Evolutionary conservation across 176 grass and related monocot species (phyloP).

Genomic region (Eleusine coracana): DNA sequence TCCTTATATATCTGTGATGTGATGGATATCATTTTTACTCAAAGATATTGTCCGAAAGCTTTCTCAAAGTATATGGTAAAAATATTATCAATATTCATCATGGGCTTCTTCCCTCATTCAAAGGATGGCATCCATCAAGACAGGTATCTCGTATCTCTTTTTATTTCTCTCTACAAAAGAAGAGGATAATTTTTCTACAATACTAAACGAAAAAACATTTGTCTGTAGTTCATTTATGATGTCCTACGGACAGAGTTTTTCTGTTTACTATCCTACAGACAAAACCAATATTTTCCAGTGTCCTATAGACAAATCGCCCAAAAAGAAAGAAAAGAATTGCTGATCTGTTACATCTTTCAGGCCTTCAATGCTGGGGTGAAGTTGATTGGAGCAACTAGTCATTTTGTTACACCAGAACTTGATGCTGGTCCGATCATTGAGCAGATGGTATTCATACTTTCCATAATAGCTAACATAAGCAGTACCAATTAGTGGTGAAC

Average conservation of each 20-base stretch:
- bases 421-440: slow-evolving; percentile 95
- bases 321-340: not conserved
- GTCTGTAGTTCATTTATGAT: too few relatives aligned
- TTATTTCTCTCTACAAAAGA: not conserved
- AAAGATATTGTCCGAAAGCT: slow-evolving; percentile 74
- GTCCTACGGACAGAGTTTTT: too few relatives aligned
- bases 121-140: slow-evolving; percentile 82
- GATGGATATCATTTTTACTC: slow-evolving; percentile 1
- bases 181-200: too few relatives aligned
- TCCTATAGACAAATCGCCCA: too few relatives aligned
- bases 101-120: slow-evolving; percentile 97
- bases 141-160: slow-evolving; percentile 51
- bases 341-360: slow-evolving; percentile 49
- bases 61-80: slow-evolving; percentile 86
- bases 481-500: not conserved
- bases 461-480: not conserved
- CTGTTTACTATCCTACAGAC: too few relatives aligned
- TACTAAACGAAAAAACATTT: too few relatives aligned
- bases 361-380: slow-evolving; percentile 97
- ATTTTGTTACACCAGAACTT: slow-evolving; percentile 93
- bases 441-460: slow-evolving; percentile 74
- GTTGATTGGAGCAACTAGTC: slow-evolving; percentile 92
- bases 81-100: slow-evolving; percentile 98
- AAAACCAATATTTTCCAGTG: too few relatives aligned
- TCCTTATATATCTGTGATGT: not conserved